A percentile compares a stretch with the other conserved stretches of the same genome.
Evolutionary conservation across 441 rosid species (phyloP).

Genomic region (Pelargonium hybrid): DNA sequence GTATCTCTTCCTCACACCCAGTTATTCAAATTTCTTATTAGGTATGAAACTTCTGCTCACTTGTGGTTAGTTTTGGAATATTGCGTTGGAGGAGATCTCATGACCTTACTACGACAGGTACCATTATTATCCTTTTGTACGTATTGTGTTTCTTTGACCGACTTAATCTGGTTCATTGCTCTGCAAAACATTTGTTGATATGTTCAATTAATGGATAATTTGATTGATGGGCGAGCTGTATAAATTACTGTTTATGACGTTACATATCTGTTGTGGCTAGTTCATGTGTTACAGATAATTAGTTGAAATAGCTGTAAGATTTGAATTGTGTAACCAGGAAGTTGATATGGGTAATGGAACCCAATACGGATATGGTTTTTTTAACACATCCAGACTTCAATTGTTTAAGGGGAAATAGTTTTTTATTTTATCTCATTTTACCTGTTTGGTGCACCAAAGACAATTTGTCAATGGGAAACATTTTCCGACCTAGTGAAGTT

Average conservation of each 20-base stretch:
- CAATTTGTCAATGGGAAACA: neutral
- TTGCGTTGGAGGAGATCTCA: slow-evolving; percentile 90
- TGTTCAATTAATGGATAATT: neutral
- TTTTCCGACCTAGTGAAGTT: no score
- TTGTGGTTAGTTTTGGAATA: slow-evolving; percentile 95
- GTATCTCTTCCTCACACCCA: neutral
- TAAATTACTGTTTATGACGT: neutral
- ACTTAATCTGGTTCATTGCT: neutral
- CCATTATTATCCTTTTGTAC: neutral
- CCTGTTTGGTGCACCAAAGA: neutral
- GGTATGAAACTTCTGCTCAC: slow-evolving; percentile 96
- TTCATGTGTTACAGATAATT: neutral
- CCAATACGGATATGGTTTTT: neutral
- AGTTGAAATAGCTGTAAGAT: neutral
- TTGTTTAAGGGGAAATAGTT: neutral
- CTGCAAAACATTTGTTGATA: neutral
- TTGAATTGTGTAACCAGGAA: neutral
- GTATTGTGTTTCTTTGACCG: neutral
- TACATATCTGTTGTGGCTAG: neutral
- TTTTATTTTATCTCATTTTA: neutral
- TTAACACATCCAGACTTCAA: neutral
- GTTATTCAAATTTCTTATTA: slow-evolving; percentile 20
- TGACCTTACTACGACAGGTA: slow-evolving; percentile 83
- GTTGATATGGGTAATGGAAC: neutral
- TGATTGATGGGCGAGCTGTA: neutral